phyloP scores from a whole-genome alignment of 495 filamentous ascomycete species.

The Hypoxylon fragiforme region DNA sequence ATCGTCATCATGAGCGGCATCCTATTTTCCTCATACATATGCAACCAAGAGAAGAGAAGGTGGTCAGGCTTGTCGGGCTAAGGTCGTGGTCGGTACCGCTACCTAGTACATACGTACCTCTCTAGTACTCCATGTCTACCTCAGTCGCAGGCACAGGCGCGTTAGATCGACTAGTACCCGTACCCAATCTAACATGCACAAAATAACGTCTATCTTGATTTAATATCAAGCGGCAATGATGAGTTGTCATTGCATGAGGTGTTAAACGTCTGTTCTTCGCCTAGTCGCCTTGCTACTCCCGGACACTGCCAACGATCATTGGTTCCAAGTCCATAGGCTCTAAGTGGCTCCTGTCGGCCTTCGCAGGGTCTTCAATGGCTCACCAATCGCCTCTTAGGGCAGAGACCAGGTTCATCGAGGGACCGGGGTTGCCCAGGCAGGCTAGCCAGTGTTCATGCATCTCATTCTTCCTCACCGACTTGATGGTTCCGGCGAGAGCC shows the following conservation, averaged over 20 bases:
- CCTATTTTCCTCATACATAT: slow-evolving; percentile 35
- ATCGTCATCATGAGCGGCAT: slow-evolving; percentile 37
- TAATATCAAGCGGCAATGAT: slow-evolving; percentile 75
- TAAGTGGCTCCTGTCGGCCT: slow-evolving; percentile 41
- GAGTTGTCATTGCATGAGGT: slow-evolving; percentile 86
- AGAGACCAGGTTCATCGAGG: slow-evolving; percentile 41
- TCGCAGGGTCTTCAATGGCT: slow-evolving; percentile 31
- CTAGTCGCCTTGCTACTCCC: slow-evolving; percentile 48
- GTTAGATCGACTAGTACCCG: slow-evolving; percentile 36
- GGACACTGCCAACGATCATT: slow-evolving; percentile 25
- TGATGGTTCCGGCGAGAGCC: slow-evolving; percentile 57
- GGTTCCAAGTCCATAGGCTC: slow-evolving; percentile 31
- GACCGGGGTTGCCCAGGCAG: slow-evolving; percentile 37
- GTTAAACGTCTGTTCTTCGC: slow-evolving; percentile 58
- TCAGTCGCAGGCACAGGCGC: slow-evolving; percentile 18
- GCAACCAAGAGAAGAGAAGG: slow-evolving; percentile 28
- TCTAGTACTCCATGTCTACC: too few relatives aligned
- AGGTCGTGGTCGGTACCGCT: slow-evolving; percentile 29
- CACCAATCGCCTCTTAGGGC: slow-evolving; percentile 45
- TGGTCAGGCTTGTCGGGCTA: slow-evolving; percentile 29
- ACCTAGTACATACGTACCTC: too few relatives aligned
- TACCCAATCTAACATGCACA: slow-evolving; percentile 53
- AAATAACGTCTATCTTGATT: slow-evolving; percentile 58
- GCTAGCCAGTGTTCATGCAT: slow-evolving; percentile 61
- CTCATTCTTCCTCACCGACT: slow-evolving; percentile 62